phyloP scores from a whole-genome alignment of 2,329 filamentous ascomycete genomes.

The Aureobasidium sp. region DNA sequence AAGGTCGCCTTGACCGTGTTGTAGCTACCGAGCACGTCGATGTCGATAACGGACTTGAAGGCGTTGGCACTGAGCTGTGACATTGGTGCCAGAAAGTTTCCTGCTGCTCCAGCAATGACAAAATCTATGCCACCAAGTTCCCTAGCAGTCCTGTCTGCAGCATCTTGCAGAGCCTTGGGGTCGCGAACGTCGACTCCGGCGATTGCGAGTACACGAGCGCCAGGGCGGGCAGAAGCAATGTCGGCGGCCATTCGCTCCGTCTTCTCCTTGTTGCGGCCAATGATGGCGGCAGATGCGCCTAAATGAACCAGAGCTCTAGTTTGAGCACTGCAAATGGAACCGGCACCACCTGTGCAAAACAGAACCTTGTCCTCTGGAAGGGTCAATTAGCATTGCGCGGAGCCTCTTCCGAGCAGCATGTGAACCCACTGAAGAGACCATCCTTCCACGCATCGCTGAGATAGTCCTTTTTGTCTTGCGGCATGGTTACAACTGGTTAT shows the following conservation, averaged over 20 bases:
- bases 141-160: conserved; percentile 69
- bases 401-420: neutral
- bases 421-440: conserved; percentile 66
- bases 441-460: conserved; percentile 79
- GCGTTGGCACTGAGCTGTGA: conserved; percentile 76
- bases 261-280: conserved; percentile 83
- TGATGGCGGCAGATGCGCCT: conserved; percentile 87
- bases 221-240: conserved; percentile 69
- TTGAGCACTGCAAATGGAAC: conserved; percentile 89
- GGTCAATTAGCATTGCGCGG: neutral
- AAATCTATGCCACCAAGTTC: conserved; percentile 88
- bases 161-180: conserved; percentile 59
- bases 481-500: conserved; percentile 43
- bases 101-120: conserved; percentile 89
- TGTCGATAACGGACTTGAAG: conserved; percentile 93
- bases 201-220: conserved; percentile 80
- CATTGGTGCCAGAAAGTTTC: conserved; percentile 88
- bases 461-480: conserved; percentile 64
- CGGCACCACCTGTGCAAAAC: conserved; percentile 91
- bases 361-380: conserved; percentile 71
- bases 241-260: conserved; percentile 74
- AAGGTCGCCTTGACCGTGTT: conserved; percentile 92
- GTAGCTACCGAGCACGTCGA: conserved; percentile 88
- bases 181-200: conserved; percentile 64
- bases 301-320: conserved; percentile 85